A percentile compares a stretch with the other conserved stretches of the same genome.
Evolutionary conservation across 1,139 yeast species (phyloP).

Genomic region (Lodderomyces elongisporus): DNA sequence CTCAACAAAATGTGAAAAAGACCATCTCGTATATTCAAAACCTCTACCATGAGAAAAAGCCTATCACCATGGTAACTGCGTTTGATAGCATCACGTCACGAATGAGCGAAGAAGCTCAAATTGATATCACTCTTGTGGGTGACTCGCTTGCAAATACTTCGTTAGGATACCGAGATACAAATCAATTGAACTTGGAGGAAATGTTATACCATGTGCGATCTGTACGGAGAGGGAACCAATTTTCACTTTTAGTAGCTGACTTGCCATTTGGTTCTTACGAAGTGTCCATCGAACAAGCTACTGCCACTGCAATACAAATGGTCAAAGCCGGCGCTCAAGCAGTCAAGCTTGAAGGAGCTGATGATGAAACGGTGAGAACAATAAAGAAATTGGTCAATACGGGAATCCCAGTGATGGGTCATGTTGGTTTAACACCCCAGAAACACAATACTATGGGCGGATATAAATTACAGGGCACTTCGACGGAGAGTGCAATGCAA

Average conservation of each 20-base stretch:
- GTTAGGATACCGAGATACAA: constrained; percentile 75
- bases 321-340: constrained; percentile 70
- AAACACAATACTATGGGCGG: constrained; percentile 78
- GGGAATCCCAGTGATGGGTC: constrained; percentile 92
- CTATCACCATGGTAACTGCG: constrained; percentile 76
- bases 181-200: constrained; percentile 70
- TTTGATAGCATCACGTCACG: constrained; percentile 79
- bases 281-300: constrained; percentile 56
- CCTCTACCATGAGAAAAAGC: constrained; percentile 38
- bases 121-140: constrained; percentile 76
- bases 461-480: constrained; percentile 77
- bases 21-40: constrained; percentile 42
- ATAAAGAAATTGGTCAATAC: constrained; percentile 49
- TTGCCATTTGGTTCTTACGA: constrained; percentile 89
- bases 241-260: constrained; percentile 76
- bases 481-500: constrained; percentile 49
- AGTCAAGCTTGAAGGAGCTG: constrained; percentile 85
- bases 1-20: constrained; percentile 15
- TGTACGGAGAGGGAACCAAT: constrained; percentile 63
- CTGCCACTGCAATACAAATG: constrained; percentile 56
- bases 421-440: constrained; percentile 91
- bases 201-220: constrained; percentile 73
- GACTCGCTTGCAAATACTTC: constrained; percentile 93
- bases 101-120: constrained; percentile 63
- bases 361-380: constrained; percentile 41